Evolutionary conservation across 176 grass and related monocot genomes (phyloP), one percentile per base, ranked within the genome.

Genomic region (Aechmea fasciata): DNA sequence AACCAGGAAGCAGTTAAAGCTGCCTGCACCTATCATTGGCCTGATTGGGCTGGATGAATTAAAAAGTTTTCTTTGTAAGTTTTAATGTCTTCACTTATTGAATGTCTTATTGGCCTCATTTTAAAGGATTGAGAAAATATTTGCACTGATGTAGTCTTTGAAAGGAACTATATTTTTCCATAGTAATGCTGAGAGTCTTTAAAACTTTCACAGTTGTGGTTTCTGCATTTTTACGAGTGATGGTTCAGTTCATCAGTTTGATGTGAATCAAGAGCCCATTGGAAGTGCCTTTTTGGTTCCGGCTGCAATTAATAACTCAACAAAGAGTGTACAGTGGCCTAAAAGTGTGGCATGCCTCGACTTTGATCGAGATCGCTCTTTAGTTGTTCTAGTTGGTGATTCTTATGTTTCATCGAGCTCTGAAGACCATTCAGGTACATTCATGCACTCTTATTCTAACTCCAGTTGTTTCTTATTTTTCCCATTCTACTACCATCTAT

Each of bases 1-100:
- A 78, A 90, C 85, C 66, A 87, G 77, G 63, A 69, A 71, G 77
- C 89, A 87, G 69, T 71, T 97, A 47, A 97, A 90, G 75, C 65
- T 97, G 61, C 78, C 89, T 69, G 70, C 75, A 64, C 74, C 86
- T 68, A 78, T 87, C 22, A 66, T 82, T 75, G 84, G 73, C 72
- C 63, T 92, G 17, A 9, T 87, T 78, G 75, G 69, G 48, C 70
- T 67, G 73, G 85, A 89, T 64, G 71, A 68, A 63, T 80, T 88
- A 71, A 78, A 75, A 80, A 72, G 47, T 66, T 71, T 70, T 92
- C 75, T 78, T 85, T 80, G 67, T 89, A 41, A 73, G 62, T 87
- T 68, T 61, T 61, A 18, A 18, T 10, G 20, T 9, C 13, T 75
- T 80, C 75, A 73, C 64, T 77, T 51, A 47, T 51, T 51, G n/a